phyloP scores from a whole-genome alignment of 257 asterid species.

The Nicotiana sylvestris region DNA sequence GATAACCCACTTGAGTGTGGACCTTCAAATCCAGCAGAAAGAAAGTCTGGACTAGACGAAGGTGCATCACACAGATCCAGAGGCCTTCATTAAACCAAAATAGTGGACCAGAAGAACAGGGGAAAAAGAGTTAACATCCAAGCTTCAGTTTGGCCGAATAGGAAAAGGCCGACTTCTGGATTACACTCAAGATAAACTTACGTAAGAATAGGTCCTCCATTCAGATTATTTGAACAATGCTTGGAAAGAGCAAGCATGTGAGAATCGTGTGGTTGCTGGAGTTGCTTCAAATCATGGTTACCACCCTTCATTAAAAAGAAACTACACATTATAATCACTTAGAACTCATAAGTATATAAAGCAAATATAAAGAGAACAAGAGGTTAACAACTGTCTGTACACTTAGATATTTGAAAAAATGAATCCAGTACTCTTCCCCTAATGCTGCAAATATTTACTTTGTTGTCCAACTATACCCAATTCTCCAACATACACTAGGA shows the following conservation, averaged over 20 bases:
- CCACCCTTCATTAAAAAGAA: constrained; percentile 31
- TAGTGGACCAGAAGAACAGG: not conserved
- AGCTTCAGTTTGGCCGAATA: not conserved
- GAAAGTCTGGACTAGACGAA: constrained; percentile 51
- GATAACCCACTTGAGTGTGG: constrained; percentile 50
- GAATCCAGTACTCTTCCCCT: constrained; percentile 1
- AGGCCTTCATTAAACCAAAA: constrained; percentile 50
- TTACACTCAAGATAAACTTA: constrained; percentile 34
- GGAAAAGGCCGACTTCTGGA: not conserved
- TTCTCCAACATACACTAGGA: not conserved
- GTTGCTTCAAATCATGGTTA: constrained; percentile 70
- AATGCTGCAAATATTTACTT: not conserved
- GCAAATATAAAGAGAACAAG: constrained; percentile 1
- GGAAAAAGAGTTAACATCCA: constrained; percentile 13
- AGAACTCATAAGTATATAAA: not conserved
- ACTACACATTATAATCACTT: constrained; percentile 5
- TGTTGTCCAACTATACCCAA: not conserved
- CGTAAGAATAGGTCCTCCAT: constrained; percentile 74
- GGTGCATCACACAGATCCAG: constrained; percentile 73
- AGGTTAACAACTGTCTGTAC: not conserved
- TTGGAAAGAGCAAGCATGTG: constrained; percentile 74
- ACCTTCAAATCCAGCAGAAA: constrained; percentile 68
- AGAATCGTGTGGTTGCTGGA: constrained; percentile 80
- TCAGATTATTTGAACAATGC: constrained; percentile 69
- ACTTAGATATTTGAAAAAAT: not conserved